These are phyloP conservation scores for Setaria viridis DNA, from an alignment of 202 grass and related monocot species.

Conservation along the genomic window DNA sequence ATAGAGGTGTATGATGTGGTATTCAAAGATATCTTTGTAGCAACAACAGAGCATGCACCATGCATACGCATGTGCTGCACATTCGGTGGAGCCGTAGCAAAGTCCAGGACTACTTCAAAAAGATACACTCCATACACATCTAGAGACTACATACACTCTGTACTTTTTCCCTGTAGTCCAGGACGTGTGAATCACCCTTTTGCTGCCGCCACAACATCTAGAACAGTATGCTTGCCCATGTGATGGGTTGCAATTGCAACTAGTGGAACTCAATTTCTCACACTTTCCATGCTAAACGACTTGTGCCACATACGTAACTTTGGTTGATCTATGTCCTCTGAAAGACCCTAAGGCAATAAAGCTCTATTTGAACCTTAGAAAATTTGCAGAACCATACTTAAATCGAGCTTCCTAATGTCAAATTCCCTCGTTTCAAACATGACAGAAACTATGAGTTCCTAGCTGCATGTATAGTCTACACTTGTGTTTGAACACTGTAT, in stretches of 20 bases:
- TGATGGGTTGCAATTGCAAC: constrained; percentile 18
- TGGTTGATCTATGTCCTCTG: background rate
- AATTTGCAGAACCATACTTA: background rate
- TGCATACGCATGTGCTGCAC: constrained; percentile 51
- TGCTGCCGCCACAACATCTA: constrained; percentile 51
- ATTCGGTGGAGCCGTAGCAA: constrained; percentile 50
- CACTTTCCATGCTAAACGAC: background rate
- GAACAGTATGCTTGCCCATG: constrained; percentile 22
- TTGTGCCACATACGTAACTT: background rate
- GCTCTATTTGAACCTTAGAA: background rate
- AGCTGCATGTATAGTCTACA: background rate
- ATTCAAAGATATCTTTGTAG: constrained; percentile 51
- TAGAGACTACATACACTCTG: constrained; percentile 29
- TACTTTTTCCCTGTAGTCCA: constrained; percentile 39
- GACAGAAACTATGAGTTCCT: background rate
- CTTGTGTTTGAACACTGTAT: constrained; percentile 8
- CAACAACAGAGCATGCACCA: constrained; percentile 30
- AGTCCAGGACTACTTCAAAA: constrained; percentile 43
- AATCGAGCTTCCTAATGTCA: background rate
- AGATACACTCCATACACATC: constrained; percentile 47
- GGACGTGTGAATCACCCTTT: constrained; percentile 44
- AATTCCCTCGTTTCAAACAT: background rate
- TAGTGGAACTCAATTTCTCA: constrained; percentile 12
- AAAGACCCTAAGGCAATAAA: background rate
- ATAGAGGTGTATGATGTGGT: constrained; percentile 21